phyloP scores from a whole-genome alignment of 192 early-diverging fungal species.

The Cetraspora pellucida region DNA sequence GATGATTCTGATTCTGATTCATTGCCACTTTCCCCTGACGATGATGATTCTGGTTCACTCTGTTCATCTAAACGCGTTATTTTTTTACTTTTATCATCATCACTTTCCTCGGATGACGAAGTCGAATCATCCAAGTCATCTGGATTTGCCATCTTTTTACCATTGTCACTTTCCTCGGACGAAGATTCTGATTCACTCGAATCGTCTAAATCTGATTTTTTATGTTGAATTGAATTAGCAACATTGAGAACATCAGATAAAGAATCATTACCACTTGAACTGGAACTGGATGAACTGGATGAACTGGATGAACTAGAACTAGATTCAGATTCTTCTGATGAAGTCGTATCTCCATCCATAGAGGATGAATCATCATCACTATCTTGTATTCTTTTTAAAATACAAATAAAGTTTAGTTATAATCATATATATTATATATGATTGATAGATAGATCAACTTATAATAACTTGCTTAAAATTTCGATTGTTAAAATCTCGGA shows the following conservation, averaged over 20 bases:
- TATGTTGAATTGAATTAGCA: too few relatives aligned
- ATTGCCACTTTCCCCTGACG: too few relatives aligned
- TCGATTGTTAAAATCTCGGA: too few relatives aligned
- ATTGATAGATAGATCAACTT: background rate
- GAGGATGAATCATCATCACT: background rate
- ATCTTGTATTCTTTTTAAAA: background rate
- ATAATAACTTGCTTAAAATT: background rate
- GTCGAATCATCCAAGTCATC: background rate
- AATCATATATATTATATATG: too few relatives aligned
- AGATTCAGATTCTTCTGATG: too few relatives aligned
- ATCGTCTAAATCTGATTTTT: background rate
- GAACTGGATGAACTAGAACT: too few relatives aligned
- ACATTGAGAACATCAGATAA: background rate
- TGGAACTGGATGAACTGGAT: too few relatives aligned
- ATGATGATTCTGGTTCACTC: background rate
- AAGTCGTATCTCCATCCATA: background rate
- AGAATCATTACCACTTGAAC: background rate
- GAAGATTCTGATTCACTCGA: background rate
- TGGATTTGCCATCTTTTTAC: background rate
- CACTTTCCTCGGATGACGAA: background rate
- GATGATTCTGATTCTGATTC: background rate
- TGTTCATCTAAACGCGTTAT: background rate
- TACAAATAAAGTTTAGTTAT: too few relatives aligned
- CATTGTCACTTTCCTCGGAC: background rate
- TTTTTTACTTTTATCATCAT: background rate